Evolutionary conservation across 176 grass and related monocot species (phyloP).

Genomic region (Bromus sterilis): DNA sequence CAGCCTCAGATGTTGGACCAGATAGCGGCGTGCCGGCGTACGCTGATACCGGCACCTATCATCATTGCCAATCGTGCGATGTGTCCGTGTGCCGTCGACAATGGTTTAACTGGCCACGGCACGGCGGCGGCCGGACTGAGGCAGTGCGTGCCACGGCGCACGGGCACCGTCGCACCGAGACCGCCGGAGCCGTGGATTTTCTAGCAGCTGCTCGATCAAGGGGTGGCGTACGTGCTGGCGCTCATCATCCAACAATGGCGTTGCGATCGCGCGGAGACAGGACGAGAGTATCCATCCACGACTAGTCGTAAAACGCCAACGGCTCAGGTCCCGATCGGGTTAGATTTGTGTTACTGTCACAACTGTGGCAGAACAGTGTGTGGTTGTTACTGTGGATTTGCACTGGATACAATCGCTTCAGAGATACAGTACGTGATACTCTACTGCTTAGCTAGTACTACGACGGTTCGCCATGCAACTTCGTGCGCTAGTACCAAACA

Average conservation of each 20-base stretch:
- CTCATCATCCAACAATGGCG: neutral
- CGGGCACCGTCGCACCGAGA: neutral
- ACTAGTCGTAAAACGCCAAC: neutral
- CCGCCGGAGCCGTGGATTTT: neutral
- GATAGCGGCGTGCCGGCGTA: slow-evolving; percentile 1
- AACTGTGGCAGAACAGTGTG: neutral
- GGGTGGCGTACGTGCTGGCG: neutral
- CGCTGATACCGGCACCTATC: neutral
- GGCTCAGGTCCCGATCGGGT: neutral
- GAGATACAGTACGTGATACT: too few relatives aligned
- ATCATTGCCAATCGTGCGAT: neutral
- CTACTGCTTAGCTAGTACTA: too few relatives aligned
- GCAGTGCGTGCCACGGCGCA: neutral
- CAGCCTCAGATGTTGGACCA: neutral
- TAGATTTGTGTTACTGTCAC: neutral
- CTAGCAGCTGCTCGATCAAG: neutral
- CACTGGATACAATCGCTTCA: neutral
- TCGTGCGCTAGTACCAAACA: neutral
- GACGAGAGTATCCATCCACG: neutral
- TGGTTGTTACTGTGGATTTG: neutral
- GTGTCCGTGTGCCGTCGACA: neutral
- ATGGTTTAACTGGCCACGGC: neutral
- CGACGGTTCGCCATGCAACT: neutral
- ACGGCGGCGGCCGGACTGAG: neutral
- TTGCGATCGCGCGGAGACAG: neutral